These are phyloP conservation scores for Hyphodiscus sp. DNA, from an alignment of 2,329 filamentous ascomycete genomes.

Conservation along the genomic window DNA sequence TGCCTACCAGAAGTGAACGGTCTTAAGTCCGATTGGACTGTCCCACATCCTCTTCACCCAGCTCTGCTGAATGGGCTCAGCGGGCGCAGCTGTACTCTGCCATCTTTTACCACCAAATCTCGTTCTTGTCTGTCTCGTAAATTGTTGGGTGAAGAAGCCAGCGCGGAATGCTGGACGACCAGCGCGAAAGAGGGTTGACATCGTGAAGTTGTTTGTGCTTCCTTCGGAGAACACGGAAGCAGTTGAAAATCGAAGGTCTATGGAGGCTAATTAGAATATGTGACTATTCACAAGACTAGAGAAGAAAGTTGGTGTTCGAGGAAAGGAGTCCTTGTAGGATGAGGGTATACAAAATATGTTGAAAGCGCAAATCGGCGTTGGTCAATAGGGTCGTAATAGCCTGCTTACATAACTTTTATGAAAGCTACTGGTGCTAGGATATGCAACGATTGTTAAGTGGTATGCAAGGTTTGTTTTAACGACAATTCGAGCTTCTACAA, in stretches of 20 bases:
- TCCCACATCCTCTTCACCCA: slow-evolving; percentile 78
- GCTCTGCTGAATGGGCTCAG: slow-evolving; percentile 34
- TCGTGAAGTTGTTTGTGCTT: slow-evolving; percentile 5
- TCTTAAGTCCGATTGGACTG: slow-evolving; percentile 77
- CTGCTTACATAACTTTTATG: not conserved
- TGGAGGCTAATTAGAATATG: not conserved
- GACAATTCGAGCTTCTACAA: not conserved
- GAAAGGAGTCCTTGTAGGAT: slow-evolving; percentile 1
- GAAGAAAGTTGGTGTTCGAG: not conserved
- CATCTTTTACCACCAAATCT: slow-evolving; percentile 51
- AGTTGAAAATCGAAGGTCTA: not conserved
- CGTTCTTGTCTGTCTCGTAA: slow-evolving; percentile 43
- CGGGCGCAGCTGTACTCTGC: slow-evolving; percentile 54
- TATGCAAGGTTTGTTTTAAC: not conserved
- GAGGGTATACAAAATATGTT: not conserved
- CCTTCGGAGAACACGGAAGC: not conserved
- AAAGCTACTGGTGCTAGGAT: not conserved
- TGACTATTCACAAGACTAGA: not conserved
- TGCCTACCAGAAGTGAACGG: slow-evolving; percentile 92
- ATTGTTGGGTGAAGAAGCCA: slow-evolving; percentile 42
- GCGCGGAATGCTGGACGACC: slow-evolving; percentile 47
- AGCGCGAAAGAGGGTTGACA: slow-evolving; percentile 41
- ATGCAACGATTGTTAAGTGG: too few relatives aligned
- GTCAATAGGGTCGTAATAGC: not conserved
- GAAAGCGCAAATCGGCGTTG: not conserved